These are phyloP conservation scores for Botrytis hyacinthi DNA, from an alignment of 2,329 filamentous ascomycete species.

Conservation along the genomic window DNA sequence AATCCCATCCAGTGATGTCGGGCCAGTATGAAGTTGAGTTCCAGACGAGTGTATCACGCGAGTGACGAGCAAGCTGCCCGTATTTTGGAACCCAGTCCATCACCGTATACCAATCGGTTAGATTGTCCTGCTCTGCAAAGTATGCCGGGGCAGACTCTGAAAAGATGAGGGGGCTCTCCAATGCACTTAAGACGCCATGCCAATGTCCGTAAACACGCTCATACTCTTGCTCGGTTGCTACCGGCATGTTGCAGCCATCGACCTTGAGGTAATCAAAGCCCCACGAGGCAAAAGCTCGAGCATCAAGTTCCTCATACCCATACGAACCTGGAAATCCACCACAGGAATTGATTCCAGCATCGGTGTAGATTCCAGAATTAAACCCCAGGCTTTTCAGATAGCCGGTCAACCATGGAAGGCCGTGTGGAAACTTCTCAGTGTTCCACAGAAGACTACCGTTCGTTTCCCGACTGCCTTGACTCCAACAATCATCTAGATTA, in stretches of 20 bases:
- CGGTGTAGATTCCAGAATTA: constrained; percentile 63
- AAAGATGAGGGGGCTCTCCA: constrained; percentile 37
- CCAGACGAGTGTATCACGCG: constrained; percentile 35
- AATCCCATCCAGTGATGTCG: constrained; percentile 43
- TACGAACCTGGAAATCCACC: constrained; percentile 57
- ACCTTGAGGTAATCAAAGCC: constrained; percentile 60
- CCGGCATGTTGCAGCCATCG: constrained; percentile 52
- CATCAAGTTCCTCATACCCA: constrained; percentile 58
- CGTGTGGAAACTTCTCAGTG: constrained; percentile 54
- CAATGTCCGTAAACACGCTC: constrained; percentile 44
- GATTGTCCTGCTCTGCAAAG: constrained; percentile 46
- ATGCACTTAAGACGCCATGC: constrained; percentile 41
- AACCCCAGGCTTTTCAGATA: constrained; percentile 57
- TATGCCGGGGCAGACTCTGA: constrained; percentile 47
- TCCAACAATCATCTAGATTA: constrained; percentile 64
- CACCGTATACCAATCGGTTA: constrained; percentile 46
- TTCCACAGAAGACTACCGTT: constrained; percentile 48
- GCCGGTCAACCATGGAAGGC: constrained; percentile 54
- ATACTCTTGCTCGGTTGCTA: constrained; percentile 41
- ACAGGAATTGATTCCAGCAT: constrained; percentile 47
- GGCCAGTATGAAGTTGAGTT: constrained; percentile 34
- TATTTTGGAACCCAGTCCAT: constrained; percentile 44
- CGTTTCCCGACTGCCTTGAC: constrained; percentile 44
- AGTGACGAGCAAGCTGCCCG: constrained; percentile 42
- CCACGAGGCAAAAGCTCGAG: constrained; percentile 53